Evolutionary conservation across 2,329 filamentous ascomycete species (phyloP), one percentile per base, ranked within the genome.

Genomic region (Fusarium mundagurra): DNA sequence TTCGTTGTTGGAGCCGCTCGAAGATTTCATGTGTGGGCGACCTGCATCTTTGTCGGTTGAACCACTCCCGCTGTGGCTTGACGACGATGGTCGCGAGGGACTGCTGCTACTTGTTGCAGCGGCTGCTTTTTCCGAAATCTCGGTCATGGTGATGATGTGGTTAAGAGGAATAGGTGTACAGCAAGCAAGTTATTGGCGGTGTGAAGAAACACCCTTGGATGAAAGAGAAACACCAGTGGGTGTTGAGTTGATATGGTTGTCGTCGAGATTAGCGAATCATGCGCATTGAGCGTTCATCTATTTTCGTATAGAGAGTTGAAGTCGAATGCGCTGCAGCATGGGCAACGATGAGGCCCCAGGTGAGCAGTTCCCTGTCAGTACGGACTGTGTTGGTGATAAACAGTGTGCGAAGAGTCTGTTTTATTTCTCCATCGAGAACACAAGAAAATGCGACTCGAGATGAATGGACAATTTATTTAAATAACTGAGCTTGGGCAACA

Each of bases 41-140:
- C 53, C 47, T 39, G 60, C 41, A 48, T 80, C 75, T 36, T 68
- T 70, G 17, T 80, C 77, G 13, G 77, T 81, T 36, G 84, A 85
- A 54, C 79, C 81, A 72, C 78, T 51, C 43, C 43, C 43, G 43
- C 57, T 80, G 55, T 80, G 81, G 61, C 80, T 85, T 5, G 83
- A 84, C 9, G 79, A 76, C 11, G 80, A 76, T n/a, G 76, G 79
- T 34, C 79, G 79, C 47, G 73, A 75, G 34, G 62, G 71, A 48
- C 71, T 68, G 45, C 62, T 74, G 14, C 72, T 71, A 16, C 71
- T 71, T 47, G 70, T 71, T 13, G 78, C 72, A 61, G 71, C 71
- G 45, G 70, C 60, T 58, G 70, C 69, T 77, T 80, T 79, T 69
- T 80, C 81, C 20, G 73, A 71, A 9, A 62, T 47, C 22, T 74